Evolutionary conservation across 345 rosid genomes (phyloP).

Genomic region (Corymbia maculata): DNA sequence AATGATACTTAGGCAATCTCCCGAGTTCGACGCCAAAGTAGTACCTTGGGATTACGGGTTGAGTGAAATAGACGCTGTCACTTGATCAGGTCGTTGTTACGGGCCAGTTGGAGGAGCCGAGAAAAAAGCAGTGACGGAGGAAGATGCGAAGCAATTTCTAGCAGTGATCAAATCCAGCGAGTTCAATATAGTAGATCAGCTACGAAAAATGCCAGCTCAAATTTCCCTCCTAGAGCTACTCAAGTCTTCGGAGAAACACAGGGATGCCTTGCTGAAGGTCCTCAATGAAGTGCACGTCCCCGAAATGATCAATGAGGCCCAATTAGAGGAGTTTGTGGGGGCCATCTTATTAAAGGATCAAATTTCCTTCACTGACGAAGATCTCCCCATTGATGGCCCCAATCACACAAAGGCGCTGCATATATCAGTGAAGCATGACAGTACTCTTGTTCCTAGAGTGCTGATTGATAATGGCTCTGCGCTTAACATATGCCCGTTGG

Average conservation of each 20-base stretch:
- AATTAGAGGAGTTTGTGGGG: neutral
- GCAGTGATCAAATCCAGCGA: neutral
- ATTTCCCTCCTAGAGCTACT: neutral
- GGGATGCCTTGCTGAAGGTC: neutral
- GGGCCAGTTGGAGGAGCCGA: neutral
- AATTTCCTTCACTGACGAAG: neutral
- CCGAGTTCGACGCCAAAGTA: no score
- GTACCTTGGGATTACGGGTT: no score
- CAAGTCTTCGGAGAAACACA: neutral
- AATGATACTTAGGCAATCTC: no score
- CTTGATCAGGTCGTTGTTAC: neutral
- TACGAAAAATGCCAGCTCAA: neutral
- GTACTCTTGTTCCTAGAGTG: no score
- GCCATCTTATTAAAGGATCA: neutral
- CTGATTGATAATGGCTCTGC: neutral
- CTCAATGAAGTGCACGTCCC: neutral
- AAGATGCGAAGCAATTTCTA: neutral
- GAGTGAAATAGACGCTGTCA: neutral
- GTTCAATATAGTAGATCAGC: neutral
- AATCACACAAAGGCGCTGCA: neutral
- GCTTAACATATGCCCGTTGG: neutral
- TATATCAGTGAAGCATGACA: neutral
- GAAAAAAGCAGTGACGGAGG: neutral
- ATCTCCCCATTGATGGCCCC: neutral
- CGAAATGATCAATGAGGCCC: neutral